phyloP scores from a whole-genome alignment of 441 rosid species.

The Bocquillonia castaneifolia region DNA sequence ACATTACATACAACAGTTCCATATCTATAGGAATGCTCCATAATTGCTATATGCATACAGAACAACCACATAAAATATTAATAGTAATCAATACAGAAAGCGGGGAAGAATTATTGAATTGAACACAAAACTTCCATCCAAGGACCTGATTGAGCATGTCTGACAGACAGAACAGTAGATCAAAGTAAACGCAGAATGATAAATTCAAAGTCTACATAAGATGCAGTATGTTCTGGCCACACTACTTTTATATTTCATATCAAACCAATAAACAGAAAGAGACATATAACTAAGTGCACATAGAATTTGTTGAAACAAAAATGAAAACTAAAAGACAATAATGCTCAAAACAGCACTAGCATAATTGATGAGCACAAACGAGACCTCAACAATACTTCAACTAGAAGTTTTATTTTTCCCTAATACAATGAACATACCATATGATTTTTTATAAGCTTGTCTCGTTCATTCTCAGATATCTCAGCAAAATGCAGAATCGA shows the following conservation, averaged over 20 bases:
- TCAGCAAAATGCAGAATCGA: constrained; percentile 61
- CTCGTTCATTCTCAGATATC: constrained; percentile 82
- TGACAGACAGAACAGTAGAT: background rate
- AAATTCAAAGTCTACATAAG: background rate
- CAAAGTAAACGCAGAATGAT: background rate
- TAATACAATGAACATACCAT: constrained; percentile 53
- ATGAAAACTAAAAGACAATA: background rate
- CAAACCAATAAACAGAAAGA: background rate
- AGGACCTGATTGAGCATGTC: background rate
- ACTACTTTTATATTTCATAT: background rate
- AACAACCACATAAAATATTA: background rate
- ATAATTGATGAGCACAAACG: too few species aligned
- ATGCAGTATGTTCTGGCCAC: background rate
- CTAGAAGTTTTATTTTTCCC: constrained; percentile 5
- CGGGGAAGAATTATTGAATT: background rate
- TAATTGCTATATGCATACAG: too few species aligned
- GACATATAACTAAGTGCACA: background rate
- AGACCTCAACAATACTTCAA: background rate
- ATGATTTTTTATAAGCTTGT: constrained; percentile 73
- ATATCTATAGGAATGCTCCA: too few species aligned
- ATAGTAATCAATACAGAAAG: background rate
- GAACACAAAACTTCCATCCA: background rate
- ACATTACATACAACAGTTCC: too few species aligned
- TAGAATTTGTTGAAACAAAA: background rate
- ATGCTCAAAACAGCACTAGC: constrained; percentile 3